Evolutionary conservation across 2,329 filamentous ascomycete species (phyloP).

Genomic region (Pyrenophora seminiperda): DNA sequence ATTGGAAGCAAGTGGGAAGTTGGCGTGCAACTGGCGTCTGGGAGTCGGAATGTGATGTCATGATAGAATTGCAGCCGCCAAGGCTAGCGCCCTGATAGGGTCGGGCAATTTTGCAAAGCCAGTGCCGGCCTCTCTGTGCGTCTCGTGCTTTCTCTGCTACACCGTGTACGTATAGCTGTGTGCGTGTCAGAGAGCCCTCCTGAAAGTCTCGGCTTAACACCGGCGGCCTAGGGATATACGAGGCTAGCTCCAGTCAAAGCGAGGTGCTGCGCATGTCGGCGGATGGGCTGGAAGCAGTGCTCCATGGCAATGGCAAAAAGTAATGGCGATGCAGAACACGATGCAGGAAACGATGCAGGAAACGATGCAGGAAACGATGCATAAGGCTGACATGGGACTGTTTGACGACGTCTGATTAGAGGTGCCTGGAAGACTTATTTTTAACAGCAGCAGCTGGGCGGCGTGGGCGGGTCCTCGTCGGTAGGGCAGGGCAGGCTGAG

Average conservation of each 20-base stretch:
- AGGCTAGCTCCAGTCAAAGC: no score
- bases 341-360: background rate
- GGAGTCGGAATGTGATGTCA: constrained; percentile 2
- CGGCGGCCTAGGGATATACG: no score
- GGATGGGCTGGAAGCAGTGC: no score
- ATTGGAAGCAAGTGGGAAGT: no score
- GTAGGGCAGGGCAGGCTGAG: constrained; percentile 2
- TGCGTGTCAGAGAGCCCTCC: background rate
- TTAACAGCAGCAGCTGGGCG: constrained; percentile 14
- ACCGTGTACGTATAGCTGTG: constrained; percentile 1
- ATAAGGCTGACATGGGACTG: background rate
- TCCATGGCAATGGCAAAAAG: background rate
- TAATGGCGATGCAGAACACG: background rate
- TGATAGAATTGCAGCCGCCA: constrained; percentile 5
- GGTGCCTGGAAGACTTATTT: constrained; percentile 18
- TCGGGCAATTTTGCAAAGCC: background rate
- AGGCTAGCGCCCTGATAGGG: background rate
- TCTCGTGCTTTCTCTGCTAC: background rate
- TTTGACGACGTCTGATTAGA: constrained; percentile 25
- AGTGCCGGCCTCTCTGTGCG: background rate
- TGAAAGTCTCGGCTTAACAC: no score
- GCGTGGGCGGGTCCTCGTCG: constrained; percentile 8
- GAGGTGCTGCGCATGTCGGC: no score
- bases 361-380: background rate
- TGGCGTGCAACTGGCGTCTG: constrained; percentile 1